Evolutionary conservation across 2,329 filamentous ascomycete genomes (phyloP), one percentile per base, ranked within the genome.

Genomic region (Xylariales sp.): DNA sequence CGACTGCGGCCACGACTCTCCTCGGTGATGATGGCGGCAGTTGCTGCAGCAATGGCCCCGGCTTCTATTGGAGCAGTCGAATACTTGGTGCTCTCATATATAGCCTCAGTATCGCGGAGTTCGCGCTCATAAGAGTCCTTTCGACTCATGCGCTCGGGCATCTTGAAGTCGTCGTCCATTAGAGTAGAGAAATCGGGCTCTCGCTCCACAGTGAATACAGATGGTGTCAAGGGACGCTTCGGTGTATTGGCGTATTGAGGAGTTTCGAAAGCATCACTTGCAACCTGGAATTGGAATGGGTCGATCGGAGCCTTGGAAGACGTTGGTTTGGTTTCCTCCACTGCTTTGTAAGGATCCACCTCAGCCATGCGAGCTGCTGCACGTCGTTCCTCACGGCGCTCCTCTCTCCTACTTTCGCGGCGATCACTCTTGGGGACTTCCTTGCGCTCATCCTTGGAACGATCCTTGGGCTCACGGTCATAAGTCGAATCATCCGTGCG

Each of bases 281-380:
- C 47, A 43, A 80, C 72, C 55, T 74, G 76, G 51, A 66, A 81
- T 53, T 78, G 67, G 54, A 81, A 81, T 14, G 76, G 74, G 56
- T 82, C 72, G 51, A 75, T 55, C 34, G 56, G 50, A n/a, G 54
- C 49, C 41, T 49, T 50, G 42, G 54, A 48, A 17, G 42, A 42
- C 37, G 54, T 48, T 40, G 53, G 42, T 16, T 28, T 43, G 33
- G 50, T 43, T 37, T 47, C 42, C 46, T 51, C 48, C 37, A 52
- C 28, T 41, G 48, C 41, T 49, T 59, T 46, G 47, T 61, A 50
- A 42, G 57, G 29, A 46, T 51, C 40, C 36, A 37, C 37, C 37
- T 45, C 44, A n/a, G 43, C 28, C 29, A 41, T 37, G 33, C 44
- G 44, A 31, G 40, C 42, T 33, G 48, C 25, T 2, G 24, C 5